Evolutionary conservation across 164 flowering plant genomes (phyloP).

Genomic region (Cinnamomum micranthum): DNA sequence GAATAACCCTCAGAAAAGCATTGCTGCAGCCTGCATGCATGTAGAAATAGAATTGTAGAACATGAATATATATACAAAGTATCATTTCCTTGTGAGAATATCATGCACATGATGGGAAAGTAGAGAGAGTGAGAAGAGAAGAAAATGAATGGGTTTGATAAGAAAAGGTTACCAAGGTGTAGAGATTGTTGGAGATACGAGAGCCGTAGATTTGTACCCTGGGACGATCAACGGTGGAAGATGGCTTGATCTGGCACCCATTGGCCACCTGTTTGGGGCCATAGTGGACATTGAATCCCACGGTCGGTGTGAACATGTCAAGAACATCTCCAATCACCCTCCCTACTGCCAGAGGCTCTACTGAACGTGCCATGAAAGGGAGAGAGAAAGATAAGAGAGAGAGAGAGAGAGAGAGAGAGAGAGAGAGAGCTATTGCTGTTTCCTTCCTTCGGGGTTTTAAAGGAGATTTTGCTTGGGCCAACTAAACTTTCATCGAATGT

Average conservation of each 20-base stretch:
- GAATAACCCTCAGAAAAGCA: no score
- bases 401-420: background rate
- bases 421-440: background rate
- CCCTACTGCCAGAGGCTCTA: conserved; percentile 19
- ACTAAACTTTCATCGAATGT: background rate
- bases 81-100: background rate
- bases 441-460: background rate
- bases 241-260: conserved; percentile 18
- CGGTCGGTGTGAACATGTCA: conserved; percentile 17
- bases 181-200: conserved; percentile 8
- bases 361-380: conserved; percentile 7
- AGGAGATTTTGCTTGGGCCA: background rate
- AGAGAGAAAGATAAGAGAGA: background rate
- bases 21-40: no score
- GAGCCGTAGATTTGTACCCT: conserved; percentile 7
- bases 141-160: background rate
- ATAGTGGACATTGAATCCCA: conserved; percentile 9
- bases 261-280: conserved; percentile 17
- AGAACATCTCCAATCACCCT: conserved; percentile 20
- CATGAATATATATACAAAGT: no score
- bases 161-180: conserved; percentile 11
- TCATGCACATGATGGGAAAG: background rate
- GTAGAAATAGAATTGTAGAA: no score
- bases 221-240: conserved; percentile 10
- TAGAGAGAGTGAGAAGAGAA: background rate